Percentiles rank a stretch among this genome's conserved stretches.
Evolutionary conservation across 2,329 filamentous ascomycete genomes (phyloP).

Genomic region (Botrytis aclada): DNA sequence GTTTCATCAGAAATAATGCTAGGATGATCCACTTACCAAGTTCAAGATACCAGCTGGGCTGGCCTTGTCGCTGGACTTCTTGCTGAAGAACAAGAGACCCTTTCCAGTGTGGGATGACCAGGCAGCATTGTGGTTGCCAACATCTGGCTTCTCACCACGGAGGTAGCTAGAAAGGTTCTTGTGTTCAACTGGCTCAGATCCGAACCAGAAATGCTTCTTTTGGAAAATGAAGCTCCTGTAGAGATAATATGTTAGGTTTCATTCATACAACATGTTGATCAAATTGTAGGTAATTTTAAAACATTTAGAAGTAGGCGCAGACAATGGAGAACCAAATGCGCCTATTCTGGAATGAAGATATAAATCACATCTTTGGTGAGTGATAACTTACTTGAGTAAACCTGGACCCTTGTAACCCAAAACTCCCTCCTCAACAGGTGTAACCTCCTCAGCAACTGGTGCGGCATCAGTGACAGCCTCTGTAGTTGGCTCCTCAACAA

Average conservation of each 20-base stretch:
- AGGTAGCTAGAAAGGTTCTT: slow-evolving; percentile 75
- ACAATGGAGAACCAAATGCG: neutral
- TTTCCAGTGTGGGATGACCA: slow-evolving; percentile 95
- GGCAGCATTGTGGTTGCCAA: slow-evolving; percentile 75
- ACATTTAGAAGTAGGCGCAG: neutral
- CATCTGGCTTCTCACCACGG: slow-evolving; percentile 80
- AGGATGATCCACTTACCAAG: slow-evolving; percentile 58
- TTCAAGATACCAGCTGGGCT: slow-evolving; percentile 79
- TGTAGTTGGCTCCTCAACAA: slow-evolving; percentile 32
- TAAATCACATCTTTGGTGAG: neutral
- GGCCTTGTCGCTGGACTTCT: slow-evolving; percentile 74
- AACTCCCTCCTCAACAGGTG: slow-evolving; percentile 65
- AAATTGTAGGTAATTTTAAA: neutral
- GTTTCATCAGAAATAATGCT: neutral
- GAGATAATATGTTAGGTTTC: slow-evolving; percentile 16
- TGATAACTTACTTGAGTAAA: slow-evolving; percentile 75
- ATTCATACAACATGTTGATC: neutral
- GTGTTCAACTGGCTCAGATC: slow-evolving; percentile 66
- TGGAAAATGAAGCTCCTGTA: slow-evolving; percentile 76
- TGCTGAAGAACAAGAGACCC: slow-evolving; percentile 85
- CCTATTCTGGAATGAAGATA: neutral
- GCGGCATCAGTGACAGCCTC: slow-evolving; percentile 55
- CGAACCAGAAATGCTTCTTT: slow-evolving; percentile 93
- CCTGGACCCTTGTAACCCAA: slow-evolving; percentile 82
- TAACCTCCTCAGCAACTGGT: slow-evolving; percentile 43